Conservation (phyloP, 495 filamentous ascomycete species). For the Aspergillus bridgeri region DNA sequence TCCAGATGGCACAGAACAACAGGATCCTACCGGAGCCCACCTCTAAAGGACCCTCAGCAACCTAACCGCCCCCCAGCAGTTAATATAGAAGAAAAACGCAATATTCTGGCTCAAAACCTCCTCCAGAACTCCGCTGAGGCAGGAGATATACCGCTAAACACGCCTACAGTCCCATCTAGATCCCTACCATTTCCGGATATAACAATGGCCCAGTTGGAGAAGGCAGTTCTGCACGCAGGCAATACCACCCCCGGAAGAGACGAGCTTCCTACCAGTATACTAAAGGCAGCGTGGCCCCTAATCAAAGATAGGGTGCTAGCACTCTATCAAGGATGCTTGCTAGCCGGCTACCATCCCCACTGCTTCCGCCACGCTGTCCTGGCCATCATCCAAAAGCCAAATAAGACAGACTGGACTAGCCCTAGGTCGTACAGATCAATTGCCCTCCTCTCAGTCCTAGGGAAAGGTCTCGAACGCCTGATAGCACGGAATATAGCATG, state of each 20-base stretch:
- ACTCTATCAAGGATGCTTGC: background rate
- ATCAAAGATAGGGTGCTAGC: background rate
- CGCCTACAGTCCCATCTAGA: background rate
- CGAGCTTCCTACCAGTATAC: background rate
- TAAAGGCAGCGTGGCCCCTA: background rate
- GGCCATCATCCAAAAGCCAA: background rate
- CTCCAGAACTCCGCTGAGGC: background rate
- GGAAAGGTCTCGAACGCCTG: no score
- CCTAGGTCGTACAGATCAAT: slow-evolving; percentile 13
- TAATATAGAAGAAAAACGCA: background rate
- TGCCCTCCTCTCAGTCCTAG: slow-evolving; percentile 9
- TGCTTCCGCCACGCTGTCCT: background rate
- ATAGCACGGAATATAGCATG: slow-evolving; percentile 10
- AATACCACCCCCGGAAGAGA: background rate
- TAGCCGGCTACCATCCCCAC: background rate
- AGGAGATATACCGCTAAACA: background rate
- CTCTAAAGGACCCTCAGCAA: background rate
- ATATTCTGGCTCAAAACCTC: slow-evolving; percentile 1
- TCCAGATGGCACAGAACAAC: background rate
- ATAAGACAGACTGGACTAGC: slow-evolving; percentile 10
- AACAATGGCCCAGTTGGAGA: background rate
- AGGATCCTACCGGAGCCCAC: background rate
- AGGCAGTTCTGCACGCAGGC: background rate
- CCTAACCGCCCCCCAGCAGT: background rate
- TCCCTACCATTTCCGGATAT: background rate